A percentile compares a stretch with the other conserved stretches of the same genome.
These are phyloP conservation scores for Lumnitzera racemosa DNA, from an alignment of 345 rosid species.

Conservation along the genomic window DNA sequence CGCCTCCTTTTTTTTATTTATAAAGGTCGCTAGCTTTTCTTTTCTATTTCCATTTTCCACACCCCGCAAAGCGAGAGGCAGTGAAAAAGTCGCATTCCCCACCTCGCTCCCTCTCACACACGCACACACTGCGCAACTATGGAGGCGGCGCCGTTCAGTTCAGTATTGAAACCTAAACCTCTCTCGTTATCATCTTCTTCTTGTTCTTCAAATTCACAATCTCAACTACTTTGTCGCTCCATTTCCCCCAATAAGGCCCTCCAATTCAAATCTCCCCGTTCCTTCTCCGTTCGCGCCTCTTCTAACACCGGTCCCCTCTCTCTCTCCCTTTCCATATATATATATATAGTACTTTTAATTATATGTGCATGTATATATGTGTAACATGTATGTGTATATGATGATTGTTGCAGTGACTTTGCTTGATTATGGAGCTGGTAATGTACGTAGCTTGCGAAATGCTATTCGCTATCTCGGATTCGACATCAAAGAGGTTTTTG, in stretches of 20 bases:
- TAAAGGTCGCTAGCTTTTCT: no score
- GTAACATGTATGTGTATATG: no score
- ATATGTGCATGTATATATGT: not conserved
- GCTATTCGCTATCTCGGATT: constrained; percentile 78
- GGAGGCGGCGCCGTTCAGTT: constrained; percentile 23
- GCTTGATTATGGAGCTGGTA: constrained; percentile 97
- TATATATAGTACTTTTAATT: not conserved
- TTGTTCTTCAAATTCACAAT: constrained; percentile 15
- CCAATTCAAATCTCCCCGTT: constrained; percentile 32
- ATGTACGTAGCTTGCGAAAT: constrained; percentile 80
- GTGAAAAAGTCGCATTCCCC: no score
- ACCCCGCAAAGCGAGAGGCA: no score
- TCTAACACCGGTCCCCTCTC: constrained; percentile 53
- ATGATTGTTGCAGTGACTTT: constrained; percentile 41
- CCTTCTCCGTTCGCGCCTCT: constrained; percentile 52
- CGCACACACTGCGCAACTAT: not conserved
- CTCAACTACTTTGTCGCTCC: constrained; percentile 17
- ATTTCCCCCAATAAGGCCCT: constrained; percentile 14
- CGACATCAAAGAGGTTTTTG: constrained; percentile 49
- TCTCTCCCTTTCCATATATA: not conserved
- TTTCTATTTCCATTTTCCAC: no score
- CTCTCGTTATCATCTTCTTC: not conserved
- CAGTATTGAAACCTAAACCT: not conserved
- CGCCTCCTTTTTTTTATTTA: no score
- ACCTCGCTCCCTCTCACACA: no score